Evolutionary conservation across 1,284 basidiomycete genomes (phyloP).

Genomic region (Naganishia sp.): DNA sequence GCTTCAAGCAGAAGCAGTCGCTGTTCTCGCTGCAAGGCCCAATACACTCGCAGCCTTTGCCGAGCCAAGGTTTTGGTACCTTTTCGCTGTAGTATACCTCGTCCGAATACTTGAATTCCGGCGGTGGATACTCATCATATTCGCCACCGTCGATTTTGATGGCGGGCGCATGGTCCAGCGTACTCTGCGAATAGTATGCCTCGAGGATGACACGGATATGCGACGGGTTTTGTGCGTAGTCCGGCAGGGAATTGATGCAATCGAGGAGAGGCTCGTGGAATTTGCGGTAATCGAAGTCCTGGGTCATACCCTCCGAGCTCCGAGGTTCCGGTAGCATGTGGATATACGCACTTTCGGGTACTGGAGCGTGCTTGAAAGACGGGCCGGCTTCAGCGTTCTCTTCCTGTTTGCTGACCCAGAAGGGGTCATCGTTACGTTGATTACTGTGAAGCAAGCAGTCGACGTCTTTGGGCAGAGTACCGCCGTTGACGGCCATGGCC

Average conservation of each 20-base stretch:
- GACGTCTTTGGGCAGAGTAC: slow-evolving; percentile 2
- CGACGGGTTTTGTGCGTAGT: slow-evolving; percentile 5
- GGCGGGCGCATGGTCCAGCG: slow-evolving; percentile 65
- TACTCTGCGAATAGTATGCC: slow-evolving; percentile 61
- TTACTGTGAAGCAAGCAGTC: slow-evolving; percentile 5
- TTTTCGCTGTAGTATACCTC: slow-evolving; percentile 68
- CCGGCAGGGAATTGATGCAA: slow-evolving; percentile 23
- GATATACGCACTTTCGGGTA: background rate
- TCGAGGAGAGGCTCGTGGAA: slow-evolving; percentile 30
- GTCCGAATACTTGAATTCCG: slow-evolving; percentile 78
- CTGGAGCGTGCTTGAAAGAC: background rate
- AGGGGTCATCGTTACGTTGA: slow-evolving; percentile 9
- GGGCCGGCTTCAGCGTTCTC: slow-evolving; percentile 21
- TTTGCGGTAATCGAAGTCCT: slow-evolving; percentile 24
- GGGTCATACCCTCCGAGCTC: background rate
- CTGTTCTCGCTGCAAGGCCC: slow-evolving; percentile 71
- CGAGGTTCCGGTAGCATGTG: background rate
- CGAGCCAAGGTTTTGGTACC: slow-evolving; percentile 67
- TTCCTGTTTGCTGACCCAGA: background rate
- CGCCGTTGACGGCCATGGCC: background rate
- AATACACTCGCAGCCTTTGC: slow-evolving; percentile 70
- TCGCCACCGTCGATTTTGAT: slow-evolving; percentile 68
- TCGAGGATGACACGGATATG: slow-evolving; percentile 57
- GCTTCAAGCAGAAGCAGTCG: slow-evolving; percentile 66
- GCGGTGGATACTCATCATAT: slow-evolving; percentile 64